phyloP scores from a whole-genome alignment of 176 grass and related monocot species.

The Dactylis glomerata region DNA sequence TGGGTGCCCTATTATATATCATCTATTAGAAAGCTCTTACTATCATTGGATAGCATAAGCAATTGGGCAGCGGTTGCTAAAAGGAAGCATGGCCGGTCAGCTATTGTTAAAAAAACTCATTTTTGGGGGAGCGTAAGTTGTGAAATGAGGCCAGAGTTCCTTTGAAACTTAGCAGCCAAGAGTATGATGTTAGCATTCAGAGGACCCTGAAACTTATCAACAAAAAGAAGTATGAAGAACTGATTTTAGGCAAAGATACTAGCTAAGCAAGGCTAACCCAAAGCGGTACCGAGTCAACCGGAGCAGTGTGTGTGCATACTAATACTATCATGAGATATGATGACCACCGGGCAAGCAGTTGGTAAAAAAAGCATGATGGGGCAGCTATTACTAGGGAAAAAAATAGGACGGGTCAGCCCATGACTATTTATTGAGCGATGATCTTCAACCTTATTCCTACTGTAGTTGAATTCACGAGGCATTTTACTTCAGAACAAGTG shows the following conservation, averaged over 20 bases:
- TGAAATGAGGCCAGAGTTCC: neutral
- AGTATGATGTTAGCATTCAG: neutral
- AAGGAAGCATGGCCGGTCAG: no score
- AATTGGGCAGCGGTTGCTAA: neutral
- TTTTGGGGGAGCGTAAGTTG: neutral
- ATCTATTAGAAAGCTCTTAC: no score
- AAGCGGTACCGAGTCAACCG: neutral
- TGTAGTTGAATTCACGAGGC: neutral
- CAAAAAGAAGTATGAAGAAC: neutral
- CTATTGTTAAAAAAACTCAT: neutral
- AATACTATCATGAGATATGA: neutral
- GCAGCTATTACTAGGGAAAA: neutral
- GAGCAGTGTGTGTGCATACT: neutral
- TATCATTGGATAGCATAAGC: neutral
- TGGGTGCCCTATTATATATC: no score
- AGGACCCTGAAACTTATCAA: neutral
- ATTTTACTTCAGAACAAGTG: no score
- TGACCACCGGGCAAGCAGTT: neutral
- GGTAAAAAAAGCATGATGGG: neutral
- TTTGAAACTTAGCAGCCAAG: neutral
- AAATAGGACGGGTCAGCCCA: neutral
- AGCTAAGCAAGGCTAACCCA: neutral
- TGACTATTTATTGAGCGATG: neutral
- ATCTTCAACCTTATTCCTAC: conserved; percentile 1
- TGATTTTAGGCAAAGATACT: neutral